Base-by-base conservation (phyloP, 768 basidiomycete genomes). In the Trametes maxima region DNA sequence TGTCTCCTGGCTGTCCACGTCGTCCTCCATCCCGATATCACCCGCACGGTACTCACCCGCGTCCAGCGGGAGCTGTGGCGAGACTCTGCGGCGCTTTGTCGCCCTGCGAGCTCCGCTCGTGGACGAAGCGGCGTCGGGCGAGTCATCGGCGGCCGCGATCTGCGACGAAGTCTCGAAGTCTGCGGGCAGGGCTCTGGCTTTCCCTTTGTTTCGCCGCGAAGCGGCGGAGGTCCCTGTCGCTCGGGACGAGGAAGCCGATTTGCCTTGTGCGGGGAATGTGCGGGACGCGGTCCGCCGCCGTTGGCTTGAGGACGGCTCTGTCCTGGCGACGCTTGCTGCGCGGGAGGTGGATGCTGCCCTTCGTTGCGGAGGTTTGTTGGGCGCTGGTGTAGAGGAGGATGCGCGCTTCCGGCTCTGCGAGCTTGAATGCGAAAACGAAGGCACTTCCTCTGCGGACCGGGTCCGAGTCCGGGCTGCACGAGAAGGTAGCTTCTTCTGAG, bases 141-240 rank as follows among this genome's bases (percentile, higher is more conserved):
- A 19, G 3, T 46, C 59, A 4, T 54, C 59, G 19, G 44, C 40
- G 21, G 40, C 28, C 22, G 22, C 22, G 40, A n/a, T 22, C 25
- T 44, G 48, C 54, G 54, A 45, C 8, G 54, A 52, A 14, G 49
- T 45, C 19, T 62, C 60, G 54, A 44, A 54, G 33, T 49, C 49
- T 5, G 37, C 48, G 10, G 22, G 28, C 1, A 35, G 14, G 24
- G 49, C 60, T 17, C 36, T 50, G 12, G 39, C 54, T 37, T 56
- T 62, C 2, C 60, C 60, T 45, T 62, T 62, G 11, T 49, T 55
- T 37, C 33, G 48, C 48, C 53, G 54, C 17, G 54, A 56, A 33
- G 54, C 36, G 22, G 44, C 22, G 22, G 45, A 16, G 6, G 45
- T 22, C n/a, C 19, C 43, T 45, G 54, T 22, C 21, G 40, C 25